Percentiles rank a stretch among this genome's conserved stretches.
These are phyloP conservation scores for Globisporangium heterothallicum DNA, from an alignment of 352 stramenopile species.

Conservation along the genomic window DNA sequence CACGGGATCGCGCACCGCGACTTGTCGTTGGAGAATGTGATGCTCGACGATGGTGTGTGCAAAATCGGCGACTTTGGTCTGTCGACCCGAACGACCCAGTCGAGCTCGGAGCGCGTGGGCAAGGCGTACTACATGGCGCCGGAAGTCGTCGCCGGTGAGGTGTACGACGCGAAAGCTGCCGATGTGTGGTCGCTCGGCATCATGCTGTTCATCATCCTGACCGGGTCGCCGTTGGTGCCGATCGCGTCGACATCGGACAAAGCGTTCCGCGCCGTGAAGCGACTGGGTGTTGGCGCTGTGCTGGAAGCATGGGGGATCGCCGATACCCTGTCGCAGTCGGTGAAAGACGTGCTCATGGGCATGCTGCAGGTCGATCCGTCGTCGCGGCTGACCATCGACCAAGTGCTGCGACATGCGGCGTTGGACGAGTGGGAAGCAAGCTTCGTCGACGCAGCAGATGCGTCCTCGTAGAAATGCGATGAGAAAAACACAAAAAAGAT, in stretches of 20 bases:
- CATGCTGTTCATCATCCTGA: conserved; percentile 57
- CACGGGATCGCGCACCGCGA: conserved; percentile 34
- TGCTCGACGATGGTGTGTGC: conserved; percentile 27
- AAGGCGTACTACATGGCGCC: conserved; percentile 59
- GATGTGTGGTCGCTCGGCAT: conserved; percentile 64
- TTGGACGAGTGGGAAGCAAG: conserved; percentile 8
- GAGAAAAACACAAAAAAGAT: too few species aligned
- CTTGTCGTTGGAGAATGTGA: conserved; percentile 40
- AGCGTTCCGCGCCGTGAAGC: conserved; percentile 33
- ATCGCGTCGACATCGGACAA: conserved; percentile 28
- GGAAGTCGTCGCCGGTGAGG: conserved; percentile 28
- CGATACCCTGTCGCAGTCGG: conserved; percentile 13
- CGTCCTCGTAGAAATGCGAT: background rate
- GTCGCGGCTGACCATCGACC: conserved; percentile 29
- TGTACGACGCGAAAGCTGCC: conserved; percentile 36
- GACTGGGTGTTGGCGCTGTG: conserved; percentile 22
- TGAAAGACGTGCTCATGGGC: conserved; percentile 18
- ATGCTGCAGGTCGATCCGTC: conserved; percentile 24
- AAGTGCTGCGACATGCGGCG: conserved; percentile 24
- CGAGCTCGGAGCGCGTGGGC: conserved; percentile 27
- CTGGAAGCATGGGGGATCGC: conserved; percentile 26
- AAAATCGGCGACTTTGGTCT: conserved; percentile 49
- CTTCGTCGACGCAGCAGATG: background rate
- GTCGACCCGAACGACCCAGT: conserved; percentile 23
- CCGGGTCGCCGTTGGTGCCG: conserved; percentile 39